phyloP scores from a whole-genome alignment of 352 stramenopile species.

The Globisporangium okanoganense region DNA sequence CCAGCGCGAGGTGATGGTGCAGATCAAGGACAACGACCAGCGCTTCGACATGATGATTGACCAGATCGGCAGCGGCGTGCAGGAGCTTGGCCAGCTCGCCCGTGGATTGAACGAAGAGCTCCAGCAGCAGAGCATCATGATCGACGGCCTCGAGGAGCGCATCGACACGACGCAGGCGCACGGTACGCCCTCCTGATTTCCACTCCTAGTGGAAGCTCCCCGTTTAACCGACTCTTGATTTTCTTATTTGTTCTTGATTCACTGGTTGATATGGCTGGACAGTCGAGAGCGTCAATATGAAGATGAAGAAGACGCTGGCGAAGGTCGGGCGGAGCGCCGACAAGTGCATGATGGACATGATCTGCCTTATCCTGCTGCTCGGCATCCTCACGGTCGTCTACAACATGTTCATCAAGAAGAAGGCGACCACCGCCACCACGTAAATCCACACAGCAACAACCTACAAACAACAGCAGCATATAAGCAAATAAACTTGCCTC shows the following conservation, averaged over 20 bases:
- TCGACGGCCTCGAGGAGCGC: slow-evolving; percentile 71
- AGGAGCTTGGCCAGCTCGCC: slow-evolving; percentile 72
- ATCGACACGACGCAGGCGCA: slow-evolving; percentile 80
- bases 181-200: slow-evolving; percentile 25
- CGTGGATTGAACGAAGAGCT: slow-evolving; percentile 81
- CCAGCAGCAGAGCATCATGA: slow-evolving; percentile 86
- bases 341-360: slow-evolving; percentile 91
- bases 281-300: slow-evolving; percentile 84
- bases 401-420: slow-evolving; percentile 89
- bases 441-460: background rate
- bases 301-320: slow-evolving; percentile 82
- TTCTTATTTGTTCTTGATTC: background rate
- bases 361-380: slow-evolving; percentile 83
- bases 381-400: slow-evolving; percentile 82
- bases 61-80: slow-evolving; percentile 76
- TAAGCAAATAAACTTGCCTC: background rate
- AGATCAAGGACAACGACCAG: slow-evolving; percentile 82
- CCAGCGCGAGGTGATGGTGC: slow-evolving; percentile 56
- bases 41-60: slow-evolving; percentile 85
- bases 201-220: background rate
- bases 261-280: background rate
- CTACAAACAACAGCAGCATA: background rate
- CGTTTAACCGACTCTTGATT: background rate
- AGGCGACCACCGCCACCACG: background rate
- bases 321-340: slow-evolving; percentile 69